Base-by-base conservation (phyloP, 371 early-diverging fungal species). In the Mucor mucedo region DNA sequence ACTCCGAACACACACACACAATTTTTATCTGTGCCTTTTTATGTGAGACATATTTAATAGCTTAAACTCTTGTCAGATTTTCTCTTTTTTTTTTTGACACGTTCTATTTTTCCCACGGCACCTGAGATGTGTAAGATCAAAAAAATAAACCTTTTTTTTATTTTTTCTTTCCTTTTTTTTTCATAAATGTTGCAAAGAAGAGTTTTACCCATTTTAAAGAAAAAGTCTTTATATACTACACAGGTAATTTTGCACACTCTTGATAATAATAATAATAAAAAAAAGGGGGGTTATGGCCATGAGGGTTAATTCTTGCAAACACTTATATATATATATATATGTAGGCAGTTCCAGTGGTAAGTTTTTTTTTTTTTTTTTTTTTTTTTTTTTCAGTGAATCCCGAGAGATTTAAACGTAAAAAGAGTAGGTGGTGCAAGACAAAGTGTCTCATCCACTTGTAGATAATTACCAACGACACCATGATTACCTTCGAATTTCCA, bases 401-500 rank as follows among this genome's bases (percentile, higher is more conserved):
- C 21, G 21, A 21, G 21, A 21, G 21, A 21, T 21, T 21, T 21
- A 21, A 21, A 21, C 21, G 21, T 21, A 21, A 21, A 21, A 21
- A 21, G 21, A 21, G 1, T 21, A 21, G 21, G 21, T 21, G 0
- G 21, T 21, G 21, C 21, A 21, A 21, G 21, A 21, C 21, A 21
- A 21, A 21, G 35, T 35, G 35, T 13, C 42, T 28, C 14, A 40
- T 2, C 38, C 54, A 28, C 58, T 91, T 45, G 71, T 78, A 1
- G 97, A 97, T 69, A 79, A 79, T 30, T 94, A 93, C 79, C 82
- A 86, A n/a, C 86, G 98, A 27, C 81, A 88, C 53, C 98, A 97
- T 73, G 92, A 86, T 38, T 97, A 97, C 64, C 82, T 97, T 58
- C 89, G 98, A 14, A 95, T 97, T 39, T 95, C 95, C 1, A 70